These are phyloP conservation scores for Scheffersomyces lignosus DNA, from an alignment of 805 yeast species.

Conservation along the genomic window DNA sequence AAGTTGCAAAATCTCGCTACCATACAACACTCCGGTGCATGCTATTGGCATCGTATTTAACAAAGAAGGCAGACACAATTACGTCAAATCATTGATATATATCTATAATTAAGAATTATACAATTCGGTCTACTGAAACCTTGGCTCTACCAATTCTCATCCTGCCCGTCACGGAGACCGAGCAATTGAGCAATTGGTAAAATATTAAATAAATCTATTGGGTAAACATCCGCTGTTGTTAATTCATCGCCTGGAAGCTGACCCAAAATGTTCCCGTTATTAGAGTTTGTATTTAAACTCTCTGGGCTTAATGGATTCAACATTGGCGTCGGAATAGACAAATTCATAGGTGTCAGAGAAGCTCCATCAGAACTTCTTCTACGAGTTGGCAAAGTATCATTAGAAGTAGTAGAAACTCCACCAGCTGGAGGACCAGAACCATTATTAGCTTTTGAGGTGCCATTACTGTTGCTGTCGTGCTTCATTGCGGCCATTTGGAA, in stretches of 20 bases:
- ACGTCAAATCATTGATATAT: no score
- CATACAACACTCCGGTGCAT: no score
- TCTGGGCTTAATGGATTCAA: slow-evolving; percentile 6
- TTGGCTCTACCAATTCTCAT: not conserved
- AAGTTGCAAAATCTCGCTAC: no score
- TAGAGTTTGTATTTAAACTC: slow-evolving; percentile 2
- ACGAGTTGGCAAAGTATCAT: not conserved
- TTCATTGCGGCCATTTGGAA: slow-evolving; percentile 27
- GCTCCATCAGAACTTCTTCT: not conserved
- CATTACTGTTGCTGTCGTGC: slow-evolving; percentile 9
- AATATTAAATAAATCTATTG: slow-evolving; percentile 5
- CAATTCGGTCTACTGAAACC: no score
- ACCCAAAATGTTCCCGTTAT: no score
- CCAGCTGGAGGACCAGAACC: not conserved
- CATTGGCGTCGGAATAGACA: not conserved
- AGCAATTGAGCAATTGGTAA: slow-evolving; percentile 6
- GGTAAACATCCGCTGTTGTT: not conserved
- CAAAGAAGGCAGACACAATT: no score
- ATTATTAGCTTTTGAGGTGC: slow-evolving; percentile 1
- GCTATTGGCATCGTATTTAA: no score
- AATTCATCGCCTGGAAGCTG: not conserved
- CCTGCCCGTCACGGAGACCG: not conserved
- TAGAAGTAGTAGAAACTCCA: not conserved
- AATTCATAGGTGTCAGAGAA: not conserved
- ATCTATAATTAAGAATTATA: no score